Evolutionary conservation across 805 yeast genomes (phyloP).

Genomic region (Nakazawaea anatomiae): DNA sequence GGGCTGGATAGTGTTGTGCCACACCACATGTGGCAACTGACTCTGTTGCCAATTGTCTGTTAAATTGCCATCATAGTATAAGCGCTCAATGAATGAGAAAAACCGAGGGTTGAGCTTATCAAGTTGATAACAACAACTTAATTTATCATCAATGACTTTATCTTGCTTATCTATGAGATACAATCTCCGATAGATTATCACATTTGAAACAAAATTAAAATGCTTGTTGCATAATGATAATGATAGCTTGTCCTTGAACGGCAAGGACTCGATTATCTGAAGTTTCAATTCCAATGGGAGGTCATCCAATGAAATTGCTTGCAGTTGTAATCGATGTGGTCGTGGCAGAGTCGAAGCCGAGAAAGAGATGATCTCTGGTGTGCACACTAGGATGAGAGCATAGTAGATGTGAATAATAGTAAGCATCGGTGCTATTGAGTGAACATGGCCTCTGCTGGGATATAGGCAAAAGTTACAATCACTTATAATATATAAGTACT

Average conservation of each 20-base stretch:
- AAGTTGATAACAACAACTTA: slow-evolving; percentile 1
- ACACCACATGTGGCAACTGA: not conserved
- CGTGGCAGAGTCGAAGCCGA: not conserved
- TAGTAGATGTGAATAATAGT: not conserved
- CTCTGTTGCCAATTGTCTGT: not conserved
- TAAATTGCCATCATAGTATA: not conserved
- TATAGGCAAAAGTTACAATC: too few species aligned
- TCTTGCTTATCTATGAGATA: not conserved
- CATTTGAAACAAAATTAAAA: not conserved
- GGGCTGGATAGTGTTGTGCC: not conserved
- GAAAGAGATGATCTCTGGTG: not conserved
- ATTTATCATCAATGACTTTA: not conserved
- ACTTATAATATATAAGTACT: too few species aligned
- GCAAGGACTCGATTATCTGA: not conserved
- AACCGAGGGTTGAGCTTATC: not conserved
- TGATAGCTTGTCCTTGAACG: slow-evolving; percentile 2
- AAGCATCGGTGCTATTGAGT: not conserved
- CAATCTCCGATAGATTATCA: not conserved
- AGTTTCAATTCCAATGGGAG: slow-evolving; percentile 1
- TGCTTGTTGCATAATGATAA: not conserved
- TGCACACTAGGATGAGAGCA: not conserved
- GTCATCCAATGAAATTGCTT: not conserved
- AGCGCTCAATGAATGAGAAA: not conserved
- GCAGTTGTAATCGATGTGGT: not conserved
- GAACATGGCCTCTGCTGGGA: too few species aligned